Conservation (phyloP, 2,329 filamentous ascomycete species). For the Trichophyton simii region DNA sequence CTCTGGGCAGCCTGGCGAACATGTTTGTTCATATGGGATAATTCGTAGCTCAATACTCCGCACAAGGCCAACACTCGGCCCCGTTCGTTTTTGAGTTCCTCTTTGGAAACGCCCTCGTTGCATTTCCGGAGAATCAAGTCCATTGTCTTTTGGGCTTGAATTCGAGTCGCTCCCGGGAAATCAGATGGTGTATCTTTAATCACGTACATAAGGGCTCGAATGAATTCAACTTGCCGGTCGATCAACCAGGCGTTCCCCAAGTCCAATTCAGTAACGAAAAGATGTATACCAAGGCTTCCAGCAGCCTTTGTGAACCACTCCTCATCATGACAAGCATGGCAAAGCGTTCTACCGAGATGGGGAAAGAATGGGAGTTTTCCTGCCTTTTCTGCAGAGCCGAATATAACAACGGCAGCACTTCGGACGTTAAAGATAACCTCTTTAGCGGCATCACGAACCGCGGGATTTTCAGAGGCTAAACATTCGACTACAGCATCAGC, state of each 20-base stretch:
- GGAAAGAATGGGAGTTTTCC: conserved; percentile 73
- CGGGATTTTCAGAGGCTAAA: conserved; percentile 68
- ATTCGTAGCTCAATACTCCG: conserved; percentile 70
- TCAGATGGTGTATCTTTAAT: conserved; percentile 97
- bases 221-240: conserved; percentile 73
- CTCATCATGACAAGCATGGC: conserved; percentile 90
- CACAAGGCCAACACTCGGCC: conserved; percentile 64
- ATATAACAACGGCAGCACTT: conserved; percentile 62
- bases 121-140: conserved; percentile 66
- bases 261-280: conserved; percentile 71
- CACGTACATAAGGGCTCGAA: conserved; percentile 85
- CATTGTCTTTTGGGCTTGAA: conserved; percentile 70
- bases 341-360: conserved; percentile 70
- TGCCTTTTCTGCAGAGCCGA: conserved; percentile 60
- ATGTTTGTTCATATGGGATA: conserved; percentile 91
- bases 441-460: conserved; percentile 72
- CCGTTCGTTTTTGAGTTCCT: conserved; percentile 57
- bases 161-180: conserved; percentile 75
- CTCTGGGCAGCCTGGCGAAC: conserved; percentile 78
- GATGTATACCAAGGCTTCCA: conserved; percentile 78
- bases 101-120: conserved; percentile 65
- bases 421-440: conserved; percentile 65
- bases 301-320: conserved; percentile 98
- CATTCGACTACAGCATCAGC: conserved; percentile 85
- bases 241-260: conserved; percentile 74